A percentile compares a stretch with the other conserved stretches of the same genome.
Evolutionary conservation across 306 rosid species (phyloP).

Genomic region (Corylus americana): DNA sequence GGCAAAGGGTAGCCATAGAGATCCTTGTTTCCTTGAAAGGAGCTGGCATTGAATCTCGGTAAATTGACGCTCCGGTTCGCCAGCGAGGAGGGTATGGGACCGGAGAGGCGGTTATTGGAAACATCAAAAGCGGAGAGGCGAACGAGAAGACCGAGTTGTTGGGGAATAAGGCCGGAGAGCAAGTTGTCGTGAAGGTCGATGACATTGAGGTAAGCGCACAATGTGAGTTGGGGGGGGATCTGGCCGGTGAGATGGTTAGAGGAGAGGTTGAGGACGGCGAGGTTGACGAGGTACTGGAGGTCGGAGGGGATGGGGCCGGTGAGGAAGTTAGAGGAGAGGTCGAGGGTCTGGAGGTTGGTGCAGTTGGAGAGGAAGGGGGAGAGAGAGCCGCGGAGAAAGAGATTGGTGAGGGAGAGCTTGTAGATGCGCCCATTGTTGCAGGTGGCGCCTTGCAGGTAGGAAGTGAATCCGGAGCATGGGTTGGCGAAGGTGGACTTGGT

Average conservation of each 20-base stretch:
- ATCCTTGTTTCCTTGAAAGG: conserved; percentile 78
- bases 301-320: conserved; percentile 82
- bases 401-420: conserved; percentile 84
- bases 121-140: conserved; percentile 86
- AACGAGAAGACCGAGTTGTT: conserved; percentile 74
- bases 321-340: conserved; percentile 79
- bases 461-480: conserved; percentile 83
- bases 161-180: conserved; percentile 81
- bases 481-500: conserved; percentile 56
- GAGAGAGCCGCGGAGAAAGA: conserved; percentile 63
- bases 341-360: conserved; percentile 88
- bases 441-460: conserved; percentile 73
- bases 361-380: conserved; percentile 90
- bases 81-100: conserved; percentile 69
- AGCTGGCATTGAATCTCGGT: conserved; percentile 71
- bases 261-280: conserved; percentile 84
- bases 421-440: conserved; percentile 94
- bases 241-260: conserved; percentile 62
- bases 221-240: conserved; percentile 84
- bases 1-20: conserved; percentile 92
- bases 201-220: conserved; percentile 91
- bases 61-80: conserved; percentile 65
- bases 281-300: conserved; percentile 71
- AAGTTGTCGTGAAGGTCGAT: conserved; percentile 78
- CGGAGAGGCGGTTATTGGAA: conserved; percentile 73